phyloP scores from a whole-genome alignment of 495 filamentous ascomycete genomes.

The Chaetomidium leptoderma region DNA sequence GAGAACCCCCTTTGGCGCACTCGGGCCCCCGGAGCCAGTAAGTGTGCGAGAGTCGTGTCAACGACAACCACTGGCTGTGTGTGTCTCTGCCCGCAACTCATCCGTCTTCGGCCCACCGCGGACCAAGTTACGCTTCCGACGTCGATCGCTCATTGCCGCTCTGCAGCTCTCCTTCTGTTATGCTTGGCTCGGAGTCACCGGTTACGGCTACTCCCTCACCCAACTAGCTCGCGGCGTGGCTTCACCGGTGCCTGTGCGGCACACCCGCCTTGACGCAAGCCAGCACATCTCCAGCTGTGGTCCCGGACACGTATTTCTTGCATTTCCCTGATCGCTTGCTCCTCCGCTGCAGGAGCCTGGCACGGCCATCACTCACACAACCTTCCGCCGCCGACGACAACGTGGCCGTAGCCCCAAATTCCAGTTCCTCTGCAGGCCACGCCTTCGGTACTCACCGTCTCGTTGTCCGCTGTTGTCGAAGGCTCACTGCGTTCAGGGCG shows the following conservation, averaged over 20 bases:
- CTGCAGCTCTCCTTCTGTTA: conserved; percentile 30
- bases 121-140: conserved; percentile 29
- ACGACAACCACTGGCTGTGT: conserved; percentile 41
- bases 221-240: conserved; percentile 23
- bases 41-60: conserved; percentile 33
- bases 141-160: conserved; percentile 31
- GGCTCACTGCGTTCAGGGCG: conserved; percentile 19
- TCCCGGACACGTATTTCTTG: conserved; percentile 25
- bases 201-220: conserved; percentile 18
- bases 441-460: conserved; percentile 16
- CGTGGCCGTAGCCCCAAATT: conserved; percentile 14
- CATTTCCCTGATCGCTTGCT: background rate
- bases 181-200: conserved; percentile 28
- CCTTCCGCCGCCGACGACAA: conserved; percentile 5
- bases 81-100: conserved; percentile 34
- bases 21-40: conserved; percentile 36
- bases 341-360: background rate
- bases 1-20: conserved; percentile 23
- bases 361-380: background rate
- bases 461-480: conserved; percentile 20
- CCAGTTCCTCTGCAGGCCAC: conserved; percentile 6
- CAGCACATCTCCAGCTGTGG: conserved; percentile 18
- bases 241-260: conserved; percentile 9
- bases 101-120: conserved; percentile 36
- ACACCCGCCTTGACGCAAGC: conserved; percentile 22